These are phyloP conservation scores for Ceratocystis harringtonii DNA, from an alignment of 2,329 filamentous ascomycete species.

Conservation along the genomic window DNA sequence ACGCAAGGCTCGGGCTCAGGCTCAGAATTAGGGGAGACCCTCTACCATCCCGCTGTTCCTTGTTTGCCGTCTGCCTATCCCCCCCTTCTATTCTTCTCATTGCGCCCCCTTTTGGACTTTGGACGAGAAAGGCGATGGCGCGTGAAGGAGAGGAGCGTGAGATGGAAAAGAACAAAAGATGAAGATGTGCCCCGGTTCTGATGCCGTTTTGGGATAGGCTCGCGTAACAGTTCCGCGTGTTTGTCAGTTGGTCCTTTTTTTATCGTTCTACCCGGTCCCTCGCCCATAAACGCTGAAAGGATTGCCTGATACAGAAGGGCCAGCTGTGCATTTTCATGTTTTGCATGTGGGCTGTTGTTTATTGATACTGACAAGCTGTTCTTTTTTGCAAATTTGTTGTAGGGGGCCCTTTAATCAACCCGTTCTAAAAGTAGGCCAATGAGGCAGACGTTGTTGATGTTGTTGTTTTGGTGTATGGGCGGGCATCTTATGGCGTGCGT, in stretches of 20 bases:
- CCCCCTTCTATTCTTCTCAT: neutral
- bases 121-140: neutral
- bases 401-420: neutral
- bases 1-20: neutral
- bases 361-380: neutral
- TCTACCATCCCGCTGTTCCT: neutral
- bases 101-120: neutral
- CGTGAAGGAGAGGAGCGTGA: neutral
- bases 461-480: no score
- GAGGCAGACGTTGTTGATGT: neutral
- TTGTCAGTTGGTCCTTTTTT: neutral
- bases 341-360: neutral
- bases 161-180: neutral
- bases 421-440: neutral
- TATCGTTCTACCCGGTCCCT: neutral
- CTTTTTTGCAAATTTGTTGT: neutral
- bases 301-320: neutral
- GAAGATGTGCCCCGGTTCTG: neutral
- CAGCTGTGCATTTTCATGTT: neutral
- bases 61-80: neutral
- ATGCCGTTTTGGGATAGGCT: neutral
- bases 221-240: neutral
- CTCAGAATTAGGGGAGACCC: neutral
- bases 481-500: no score
- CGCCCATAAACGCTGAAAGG: neutral